These are phyloP conservation scores for Fusarium burgessii DNA, from an alignment of 2,329 filamentous ascomycete species.

Conservation along the genomic window DNA sequence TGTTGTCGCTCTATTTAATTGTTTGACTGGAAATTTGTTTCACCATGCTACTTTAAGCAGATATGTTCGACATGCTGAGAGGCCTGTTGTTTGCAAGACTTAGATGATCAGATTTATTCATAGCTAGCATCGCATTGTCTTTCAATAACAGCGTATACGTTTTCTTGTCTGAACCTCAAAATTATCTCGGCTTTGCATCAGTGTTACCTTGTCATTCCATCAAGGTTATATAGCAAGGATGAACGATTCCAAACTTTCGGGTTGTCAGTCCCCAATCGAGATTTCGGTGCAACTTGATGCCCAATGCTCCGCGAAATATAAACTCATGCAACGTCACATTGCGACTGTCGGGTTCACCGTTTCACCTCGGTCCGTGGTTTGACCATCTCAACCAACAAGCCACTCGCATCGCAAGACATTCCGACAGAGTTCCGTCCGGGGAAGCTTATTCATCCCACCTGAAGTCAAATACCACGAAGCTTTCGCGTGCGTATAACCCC, in stretches of 20 bases:
- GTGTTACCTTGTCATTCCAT: not conserved
- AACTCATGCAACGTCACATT: not conserved
- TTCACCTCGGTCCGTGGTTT: not conserved
- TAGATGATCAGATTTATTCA: not conserved
- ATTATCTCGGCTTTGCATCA: not conserved
- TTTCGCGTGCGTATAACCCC: not conserved
- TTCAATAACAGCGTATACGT: not conserved
- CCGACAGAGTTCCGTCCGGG: not conserved
- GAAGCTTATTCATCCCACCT: not conserved
- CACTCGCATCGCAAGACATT: not conserved
- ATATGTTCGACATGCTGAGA: slow-evolving; percentile 12
- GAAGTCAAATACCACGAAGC: not conserved
- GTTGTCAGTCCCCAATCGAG: too few species aligned
- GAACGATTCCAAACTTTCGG: not conserved
- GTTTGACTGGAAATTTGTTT: slow-evolving; percentile 10
- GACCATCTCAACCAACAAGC: not conserved
- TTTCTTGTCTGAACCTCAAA: not conserved
- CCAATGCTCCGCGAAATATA: not conserved
- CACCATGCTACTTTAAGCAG: slow-evolving; percentile 28
- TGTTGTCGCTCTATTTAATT: slow-evolving; percentile 9
- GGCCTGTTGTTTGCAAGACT: not conserved
- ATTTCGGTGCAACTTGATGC: not conserved
- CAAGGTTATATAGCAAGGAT: not conserved
- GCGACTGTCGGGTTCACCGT: not conserved
- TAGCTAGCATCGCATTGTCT: not conserved